Base-by-base conservation (phyloP, 1,284 basidiomycete genomes). In the Lignosus rhinocerotis region DNA sequence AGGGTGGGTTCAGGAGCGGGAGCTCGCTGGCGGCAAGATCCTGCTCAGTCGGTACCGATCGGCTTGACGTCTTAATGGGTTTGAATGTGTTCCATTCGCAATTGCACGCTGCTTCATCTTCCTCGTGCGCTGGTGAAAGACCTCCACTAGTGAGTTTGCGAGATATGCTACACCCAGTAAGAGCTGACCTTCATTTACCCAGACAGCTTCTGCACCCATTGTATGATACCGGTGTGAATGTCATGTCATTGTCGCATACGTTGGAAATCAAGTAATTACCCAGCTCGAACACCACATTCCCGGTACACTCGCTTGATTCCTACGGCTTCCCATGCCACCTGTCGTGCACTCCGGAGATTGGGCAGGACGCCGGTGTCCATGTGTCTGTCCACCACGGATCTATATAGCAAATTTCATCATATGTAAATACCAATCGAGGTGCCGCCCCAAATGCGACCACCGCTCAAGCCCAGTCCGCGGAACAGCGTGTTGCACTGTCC, bases 1-100 rank as follows among this genome's bases (percentile, higher is more conserved):
- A 51, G 66, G 64, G 0, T 71, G 69, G 70, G 19, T 36, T 3
- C 62, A 63, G 16, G 67, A 70, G 52, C 53, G 63, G 19, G 66
- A 67, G 14, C 48, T 69, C 16, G 55, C 39, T 0, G 65, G 58
- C 4, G 67, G 67, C 2, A 72, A 69, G 51, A 43, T 71, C 16
- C 43, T 70, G 59, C 57, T 70, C 17, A 66, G 63, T 53, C 65
- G 61, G 2, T n/a, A 30, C 39, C 7, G 25, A 16, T 41, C 21
- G 43, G 12, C 36, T 39, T 39, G 1, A 39, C 5, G 7, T 14
- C 12, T 3, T 12, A 3, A 11, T 39, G 36, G n/a, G 36, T 39
- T 25, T 4, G 25, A 25, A 25, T 25, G 25, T 25, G 25, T 25
- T 25, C 25, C 4, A 25, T 25, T 4, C 25, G 4, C 4, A 2